These are phyloP conservation scores for Fraxinus pennsylvanica DNA, from an alignment of 257 asterid species.

Conservation along the genomic window DNA sequence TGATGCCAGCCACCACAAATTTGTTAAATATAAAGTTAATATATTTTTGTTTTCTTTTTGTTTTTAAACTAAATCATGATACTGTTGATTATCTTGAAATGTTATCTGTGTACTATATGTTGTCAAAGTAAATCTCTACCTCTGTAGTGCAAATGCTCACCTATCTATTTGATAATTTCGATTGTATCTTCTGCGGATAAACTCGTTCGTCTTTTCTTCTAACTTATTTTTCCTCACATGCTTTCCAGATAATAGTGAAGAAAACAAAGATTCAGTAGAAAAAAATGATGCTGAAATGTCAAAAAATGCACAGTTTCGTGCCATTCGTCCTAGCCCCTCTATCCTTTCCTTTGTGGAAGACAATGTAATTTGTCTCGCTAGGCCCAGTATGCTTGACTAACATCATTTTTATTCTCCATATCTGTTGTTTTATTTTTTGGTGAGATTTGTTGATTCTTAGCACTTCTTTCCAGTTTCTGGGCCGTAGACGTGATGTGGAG, in stretches of 20 bases:
- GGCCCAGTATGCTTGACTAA: constrained; percentile 32
- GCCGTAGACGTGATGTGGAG: constrained; percentile 88
- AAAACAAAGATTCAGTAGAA: constrained; percentile 47
- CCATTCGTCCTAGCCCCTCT: constrained; percentile 81
- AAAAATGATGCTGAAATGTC: constrained; percentile 54
- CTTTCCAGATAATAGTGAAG: constrained; percentile 53
- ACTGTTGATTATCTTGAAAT: constrained; percentile 3
- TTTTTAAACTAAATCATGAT: background rate
- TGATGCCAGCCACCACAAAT: background rate
- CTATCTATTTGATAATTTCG: constrained; percentile 1
- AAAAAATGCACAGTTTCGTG: constrained; percentile 93
- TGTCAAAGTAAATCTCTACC: background rate
- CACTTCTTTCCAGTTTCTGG: constrained; percentile 64
- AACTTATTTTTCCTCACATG: constrained; percentile 29
- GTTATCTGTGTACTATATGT: background rate
- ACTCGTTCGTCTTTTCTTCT: constrained; percentile 10
- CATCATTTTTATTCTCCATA: constrained; percentile 11
- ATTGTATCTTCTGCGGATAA: constrained; percentile 12
- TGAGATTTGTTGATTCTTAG: constrained; percentile 10
- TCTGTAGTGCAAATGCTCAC: background rate
- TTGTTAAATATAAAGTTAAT: constrained; percentile 8
- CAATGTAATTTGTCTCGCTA: constrained; percentile 55
- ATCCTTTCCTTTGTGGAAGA: constrained; percentile 92
- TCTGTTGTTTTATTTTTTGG: constrained; percentile 18
- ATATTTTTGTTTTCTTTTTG: background rate